These are phyloP conservation scores for Orbilia quercus DNA, from an alignment of 2,329 filamentous ascomycete species.

Conservation along the genomic window DNA sequence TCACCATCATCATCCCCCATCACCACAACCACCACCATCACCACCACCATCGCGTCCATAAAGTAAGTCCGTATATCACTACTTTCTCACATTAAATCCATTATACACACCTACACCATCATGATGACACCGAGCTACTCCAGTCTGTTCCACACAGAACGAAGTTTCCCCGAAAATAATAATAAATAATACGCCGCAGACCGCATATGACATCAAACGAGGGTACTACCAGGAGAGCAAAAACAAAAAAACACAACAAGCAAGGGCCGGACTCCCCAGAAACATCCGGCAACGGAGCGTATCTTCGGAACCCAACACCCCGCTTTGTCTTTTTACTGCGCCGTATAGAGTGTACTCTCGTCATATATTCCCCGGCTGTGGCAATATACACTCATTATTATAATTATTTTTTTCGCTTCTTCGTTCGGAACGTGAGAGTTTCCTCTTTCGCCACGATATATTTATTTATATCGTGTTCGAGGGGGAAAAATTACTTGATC, in stretches of 20 bases:
- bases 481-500: conserved; percentile 54
- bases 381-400: conserved; percentile 7
- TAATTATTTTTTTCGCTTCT: conserved; percentile 15
- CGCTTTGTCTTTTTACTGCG: conserved; percentile 14
- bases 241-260: conserved; percentile 10
- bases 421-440: conserved; percentile 56
- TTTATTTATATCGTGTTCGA: not conserved
- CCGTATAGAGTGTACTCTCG: conserved; percentile 34
- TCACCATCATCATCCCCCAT: conserved; percentile 27
- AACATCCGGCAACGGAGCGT: conserved; percentile 50
- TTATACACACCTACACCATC: not conserved
- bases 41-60: not conserved
- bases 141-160: conserved; percentile 46
- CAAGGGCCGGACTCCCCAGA: conserved; percentile 7
- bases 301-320: conserved; percentile 17
- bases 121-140: conserved; percentile 56
- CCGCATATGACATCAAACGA: conserved; percentile 2
- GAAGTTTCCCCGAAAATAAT: conserved; percentile 29
- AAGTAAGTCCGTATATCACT: conserved; percentile 3
- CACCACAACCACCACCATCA: conserved; percentile 6
- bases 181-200: conserved; percentile 4
- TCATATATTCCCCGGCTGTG: conserved; percentile 29
- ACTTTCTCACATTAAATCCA: not conserved
- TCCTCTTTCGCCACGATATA: conserved; percentile 8
- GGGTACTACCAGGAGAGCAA: too few relatives aligned